Conservation (phyloP, 2,329 filamentous ascomycete species). For the Hypoxylon rubiginosum region DNA sequence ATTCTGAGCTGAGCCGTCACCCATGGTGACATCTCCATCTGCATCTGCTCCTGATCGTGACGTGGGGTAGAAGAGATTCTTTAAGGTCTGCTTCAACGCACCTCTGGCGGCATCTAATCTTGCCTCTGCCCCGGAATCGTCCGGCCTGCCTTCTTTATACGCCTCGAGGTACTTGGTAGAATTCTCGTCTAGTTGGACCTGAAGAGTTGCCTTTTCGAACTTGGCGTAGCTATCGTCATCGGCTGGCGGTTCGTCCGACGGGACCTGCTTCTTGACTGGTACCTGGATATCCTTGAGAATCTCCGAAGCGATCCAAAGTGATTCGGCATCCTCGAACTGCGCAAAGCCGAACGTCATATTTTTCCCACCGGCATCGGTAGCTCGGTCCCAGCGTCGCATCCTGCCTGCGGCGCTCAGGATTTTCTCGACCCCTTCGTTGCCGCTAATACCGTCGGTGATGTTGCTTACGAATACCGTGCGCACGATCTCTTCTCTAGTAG, state of each 20-base stretch:
- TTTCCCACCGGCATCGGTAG: conserved; percentile 75
- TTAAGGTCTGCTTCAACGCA: conserved; percentile 76
- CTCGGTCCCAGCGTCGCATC: conserved; percentile 87
- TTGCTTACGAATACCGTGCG: conserved; percentile 91
- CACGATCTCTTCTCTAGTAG: conserved; percentile 89
- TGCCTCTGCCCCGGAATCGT: conserved; percentile 73
- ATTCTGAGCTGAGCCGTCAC: conserved; percentile 66
- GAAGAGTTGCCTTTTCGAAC: conserved; percentile 77
- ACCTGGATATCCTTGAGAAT: conserved; percentile 86
- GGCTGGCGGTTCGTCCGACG: conserved; percentile 58
- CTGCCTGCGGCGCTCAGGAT: conserved; percentile 83
- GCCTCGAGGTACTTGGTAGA: conserved; percentile 89
- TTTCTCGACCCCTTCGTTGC: conserved; percentile 82
- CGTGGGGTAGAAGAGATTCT: conserved; percentile 78
- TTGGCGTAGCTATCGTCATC: conserved; percentile 63
- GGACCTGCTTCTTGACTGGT: conserved; percentile 80
- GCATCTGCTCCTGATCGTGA: conserved; percentile 66
- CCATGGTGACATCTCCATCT: conserved; percentile 79
- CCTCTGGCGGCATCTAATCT: conserved; percentile 77
- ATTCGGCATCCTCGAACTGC: conserved; percentile 92
- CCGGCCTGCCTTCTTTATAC: conserved; percentile 76
- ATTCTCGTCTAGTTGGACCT: conserved; percentile 84
- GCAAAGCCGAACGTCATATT: conserved; percentile 93
- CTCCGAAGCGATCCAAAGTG: conserved; percentile 86
- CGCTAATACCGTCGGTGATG: conserved; percentile 82